These are phyloP conservation scores for Maudiozyma barnettii DNA, from an alignment of 805 yeast species.

Conservation along the genomic window DNA sequence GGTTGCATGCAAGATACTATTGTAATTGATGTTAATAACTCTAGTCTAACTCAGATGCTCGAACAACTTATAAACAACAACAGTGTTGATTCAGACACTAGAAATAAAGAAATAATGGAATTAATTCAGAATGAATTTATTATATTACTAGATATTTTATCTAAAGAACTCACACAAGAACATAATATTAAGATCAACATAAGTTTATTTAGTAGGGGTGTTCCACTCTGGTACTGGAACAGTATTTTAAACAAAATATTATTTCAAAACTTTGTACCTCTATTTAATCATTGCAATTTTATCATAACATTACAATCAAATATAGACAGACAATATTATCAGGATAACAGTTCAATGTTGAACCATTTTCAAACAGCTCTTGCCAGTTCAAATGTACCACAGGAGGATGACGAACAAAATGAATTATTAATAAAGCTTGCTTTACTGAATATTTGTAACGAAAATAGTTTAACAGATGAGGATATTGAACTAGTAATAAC, in stretches of 20 bases:
- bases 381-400: neutral
- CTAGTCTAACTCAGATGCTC: neutral
- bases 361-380: neutral
- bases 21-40: slow-evolving; percentile 5
- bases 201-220: neutral
- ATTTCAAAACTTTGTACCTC: neutral
- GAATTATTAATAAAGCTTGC: slow-evolving; percentile 4
- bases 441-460: slow-evolving; percentile 3
- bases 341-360: slow-evolving; percentile 1
- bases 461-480: slow-evolving; percentile 1
- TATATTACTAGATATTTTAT: neutral
- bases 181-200: neutral
- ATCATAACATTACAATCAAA: slow-evolving; percentile 5
- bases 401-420: neutral
- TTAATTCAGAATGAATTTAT: neutral
- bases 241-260: neutral
- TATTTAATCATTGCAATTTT: neutral
- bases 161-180: neutral
- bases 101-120: neutral
- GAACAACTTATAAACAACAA: neutral
- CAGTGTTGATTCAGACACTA: neutral
- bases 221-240: slow-evolving; percentile 7
- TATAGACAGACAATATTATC: slow-evolving; percentile 6
- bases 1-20: neutral
- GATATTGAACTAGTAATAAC: slow-evolving; percentile 4